These are phyloP conservation scores for Choanephora cucurbitarum DNA, from an alignment of 371 early-diverging fungal genomes.

Conservation along the genomic window DNA sequence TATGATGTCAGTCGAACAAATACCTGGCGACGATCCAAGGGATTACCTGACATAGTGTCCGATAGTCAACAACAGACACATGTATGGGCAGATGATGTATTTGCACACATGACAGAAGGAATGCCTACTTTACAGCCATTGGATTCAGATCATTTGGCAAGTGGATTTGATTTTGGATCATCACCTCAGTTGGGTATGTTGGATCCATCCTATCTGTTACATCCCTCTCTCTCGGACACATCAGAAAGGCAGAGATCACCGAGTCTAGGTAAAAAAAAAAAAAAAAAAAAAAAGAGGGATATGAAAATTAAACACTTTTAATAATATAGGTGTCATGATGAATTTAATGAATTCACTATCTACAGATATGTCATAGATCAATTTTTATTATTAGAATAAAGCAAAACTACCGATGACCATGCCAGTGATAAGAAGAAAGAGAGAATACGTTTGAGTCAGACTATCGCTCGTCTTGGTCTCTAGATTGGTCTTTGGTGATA, in stretches of 20 bases:
- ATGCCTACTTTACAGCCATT: constrained; percentile 32
- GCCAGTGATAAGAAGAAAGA: background rate
- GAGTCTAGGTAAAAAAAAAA: constrained; percentile 40
- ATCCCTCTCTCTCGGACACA: constrained; percentile 20
- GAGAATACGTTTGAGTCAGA: background rate
- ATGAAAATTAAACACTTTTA: no score
- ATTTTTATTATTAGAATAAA: background rate
- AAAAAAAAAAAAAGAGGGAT: no score
- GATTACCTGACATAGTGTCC: constrained; percentile 26
- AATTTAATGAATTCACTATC: constrained; percentile 36
- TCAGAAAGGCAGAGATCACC: constrained; percentile 26
- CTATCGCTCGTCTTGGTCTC: background rate
- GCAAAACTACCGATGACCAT: background rate
- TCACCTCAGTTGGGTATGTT: constrained; percentile 8
- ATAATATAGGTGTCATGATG: constrained; percentile 40
- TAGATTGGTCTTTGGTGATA: background rate
- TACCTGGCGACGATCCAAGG: constrained; percentile 40
- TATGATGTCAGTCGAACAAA: constrained; percentile 41
- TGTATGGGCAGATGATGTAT: constrained; percentile 30
- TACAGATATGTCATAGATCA: constrained; percentile 14
- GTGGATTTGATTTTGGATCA: constrained; percentile 32
- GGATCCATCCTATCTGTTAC: constrained; percentile 4
- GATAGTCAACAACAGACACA: background rate
- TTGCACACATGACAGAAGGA: constrained; percentile 24
- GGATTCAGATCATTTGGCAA: constrained; percentile 22